A percentile compares a stretch with the other conserved stretches of the same genome.
These are phyloP conservation scores for Penstemon eatonii DNA, from an alignment of 257 asterid species.

Conservation along the genomic window DNA sequence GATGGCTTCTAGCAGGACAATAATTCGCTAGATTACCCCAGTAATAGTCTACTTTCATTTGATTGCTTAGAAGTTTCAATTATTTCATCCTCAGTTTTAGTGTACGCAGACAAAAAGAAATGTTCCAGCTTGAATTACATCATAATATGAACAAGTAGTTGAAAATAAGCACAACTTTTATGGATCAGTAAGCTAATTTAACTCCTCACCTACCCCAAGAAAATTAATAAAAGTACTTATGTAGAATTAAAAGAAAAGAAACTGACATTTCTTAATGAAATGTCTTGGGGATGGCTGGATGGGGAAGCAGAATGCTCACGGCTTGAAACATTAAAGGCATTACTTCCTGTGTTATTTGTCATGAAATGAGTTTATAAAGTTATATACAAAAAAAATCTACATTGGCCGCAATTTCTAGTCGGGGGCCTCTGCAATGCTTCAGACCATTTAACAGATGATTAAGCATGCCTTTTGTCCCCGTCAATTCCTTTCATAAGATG, in stretches of 20 bases:
- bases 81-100: neutral
- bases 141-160: neutral
- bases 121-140: conserved; percentile 10
- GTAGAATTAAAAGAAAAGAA: no score
- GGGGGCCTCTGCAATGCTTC: neutral
- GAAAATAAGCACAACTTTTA: neutral
- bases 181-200: neutral
- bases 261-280: no score
- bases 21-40: neutral
- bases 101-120: neutral
- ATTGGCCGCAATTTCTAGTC: neutral
- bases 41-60: no score
- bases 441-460: neutral
- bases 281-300: no score
- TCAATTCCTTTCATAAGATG: neutral
- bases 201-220: no score
- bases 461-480: neutral
- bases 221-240: no score
- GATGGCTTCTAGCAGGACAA: neutral
- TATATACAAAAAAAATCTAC: neutral
- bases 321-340: no score
- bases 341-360: no score
- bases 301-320: no score
- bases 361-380: neutral
- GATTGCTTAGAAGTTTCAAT: neutral